Evolutionary conservation across 73 alveolate genomes (phyloP), one percentile per base, ranked within the genome.

Genomic region (Paramecium octaurelia): DNA sequence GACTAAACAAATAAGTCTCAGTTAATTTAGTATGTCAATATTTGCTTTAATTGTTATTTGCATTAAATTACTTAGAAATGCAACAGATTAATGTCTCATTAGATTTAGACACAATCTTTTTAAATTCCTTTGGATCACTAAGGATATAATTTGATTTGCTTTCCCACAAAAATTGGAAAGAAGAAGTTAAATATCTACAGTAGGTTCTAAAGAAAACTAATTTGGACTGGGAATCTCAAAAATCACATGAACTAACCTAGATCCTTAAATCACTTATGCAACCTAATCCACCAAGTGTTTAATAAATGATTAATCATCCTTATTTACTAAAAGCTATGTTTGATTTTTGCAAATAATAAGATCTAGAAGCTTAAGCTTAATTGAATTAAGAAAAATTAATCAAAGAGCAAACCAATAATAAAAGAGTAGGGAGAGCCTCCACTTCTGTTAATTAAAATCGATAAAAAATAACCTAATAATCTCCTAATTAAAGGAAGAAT

Each of bases 281-380:
- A 21, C 91, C 91, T 8, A 42, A 80, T 44, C 91, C 91, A 18
- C 91, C 91, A 10, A 44, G 76, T 44, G 91, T 80, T 44, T 23
- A 80, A 20, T 80, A 80, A 80, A 23, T 80, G 91, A 80, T 80
- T 21, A 80, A 80, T 48, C 91, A 80, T 48, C 91, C 91, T 18
- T 80, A 80, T 48, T 80, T 80, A 46, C 24, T 80, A 4, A 80
- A 80, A 46, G 91, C 91, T 0, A 80, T 80, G 91, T 80, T 80
- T 48, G 91, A 80, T 43, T 80, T 80, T 80, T 80, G 91, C 24
- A 80, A 80, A 80, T 64, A 80, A 80, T 80, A 80, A 35, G 71
- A 80, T 21, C 24, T 18, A 10, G 91, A 80, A 48, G 57, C 24
- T 3, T 20, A 20, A 24, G 91, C 91, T 40, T 11, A 46, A 35